Base-by-base conservation (phyloP, 2,329 filamentous ascomycete genomes). In the Aspergillus sojae region DNA sequence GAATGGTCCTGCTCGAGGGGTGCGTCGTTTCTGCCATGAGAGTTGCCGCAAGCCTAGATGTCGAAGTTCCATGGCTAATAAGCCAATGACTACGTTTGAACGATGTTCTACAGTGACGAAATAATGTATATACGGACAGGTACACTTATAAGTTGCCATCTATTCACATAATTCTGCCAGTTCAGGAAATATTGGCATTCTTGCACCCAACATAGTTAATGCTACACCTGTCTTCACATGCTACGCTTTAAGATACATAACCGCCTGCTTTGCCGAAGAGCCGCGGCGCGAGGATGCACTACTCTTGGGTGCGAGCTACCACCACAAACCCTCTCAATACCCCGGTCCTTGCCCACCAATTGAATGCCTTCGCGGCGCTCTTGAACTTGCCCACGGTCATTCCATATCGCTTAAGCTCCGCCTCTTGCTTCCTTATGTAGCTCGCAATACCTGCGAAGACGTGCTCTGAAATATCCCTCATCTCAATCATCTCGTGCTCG, bases 1-100 rank as follows among this genome's bases (percentile, higher is more conserved):
- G 86, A 3, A 86, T 89, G 85, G 85, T 89, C 1, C 67, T 89
- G 19, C 72, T 89, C 4, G 86, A 88, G 71, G 87, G 87, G 1
- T 89, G 86, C 61, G 77, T 88, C 3, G 79, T 86, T 2, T 88
- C 86, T 9, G 85, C 86, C 1, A 85, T 85, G 80, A 78, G 81
- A 39, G 78, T 88, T 52, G 86, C 85, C 0, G 67, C 75, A n/a
- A 81, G 80, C 14, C 81, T 88, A 68, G 84, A 77, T 7, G 82
- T 88, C 5, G 68, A 75, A n/a, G 72, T 77, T 6, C 76, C 77
- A 3, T 79, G 77, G 77, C 11, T 21, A 50, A 55, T 21, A 9
- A 11, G 11, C n/a, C 12, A 39, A 39, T 55, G 32, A 39, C 23
- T 23, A 52, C 28, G 48, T 30, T 32, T 52, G n/a, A 7, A 32